Base-by-base conservation (phyloP, 75 land plant genomes). In the Cunninghamia lanceolata region DNA sequence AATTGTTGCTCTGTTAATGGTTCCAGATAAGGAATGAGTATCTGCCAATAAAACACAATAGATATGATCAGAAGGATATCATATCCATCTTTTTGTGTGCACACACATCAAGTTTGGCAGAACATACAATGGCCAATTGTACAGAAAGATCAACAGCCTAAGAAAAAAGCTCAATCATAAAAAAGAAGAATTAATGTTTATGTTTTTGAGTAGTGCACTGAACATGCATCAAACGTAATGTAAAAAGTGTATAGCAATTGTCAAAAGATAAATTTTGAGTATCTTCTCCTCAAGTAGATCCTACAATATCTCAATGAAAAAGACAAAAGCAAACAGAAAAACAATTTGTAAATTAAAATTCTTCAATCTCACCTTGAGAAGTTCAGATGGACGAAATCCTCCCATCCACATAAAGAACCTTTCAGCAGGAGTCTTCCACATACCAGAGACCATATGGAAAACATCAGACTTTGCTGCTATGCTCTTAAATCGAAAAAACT, bases 401-500 rank as follows among this genome's bases (percentile, higher is more conserved):
- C 94, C 94, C 82, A 93, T 93, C 94, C 94, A 93, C 86, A 93
- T 73, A 79, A 93, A 93, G 73, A 94, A 93, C 47, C 94, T 82
- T 85, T 93, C 94, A 47, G 94, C 94, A 36, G 94, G 94, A 21
- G 94, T 93, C 83, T 93, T 93, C 94, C 94, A 93, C 94, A 93
- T 93, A 36, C 94, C 94, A 34, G 94, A 93, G 45, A 93, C 87
- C 39, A 93, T 86, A 85, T 93, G 94, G 83, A 93, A 93, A 59
- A 93, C 94, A 90, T 93, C 94, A 36, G 94, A 91, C 83, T 93
- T 93, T 15, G 94, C 94, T 77, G 94, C 94, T 54, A 85, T 75
- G 25, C 91, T 86, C 90, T 93, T 93, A 32, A 92, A 83, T 84
- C 91, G 94, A 45, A 92, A 93, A 39, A 93, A 87, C 19, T 93